Evolutionary conservation across 345 rosid species (phyloP), one percentile per base, ranked within the genome.

Genomic region (Lepidium africanum): DNA sequence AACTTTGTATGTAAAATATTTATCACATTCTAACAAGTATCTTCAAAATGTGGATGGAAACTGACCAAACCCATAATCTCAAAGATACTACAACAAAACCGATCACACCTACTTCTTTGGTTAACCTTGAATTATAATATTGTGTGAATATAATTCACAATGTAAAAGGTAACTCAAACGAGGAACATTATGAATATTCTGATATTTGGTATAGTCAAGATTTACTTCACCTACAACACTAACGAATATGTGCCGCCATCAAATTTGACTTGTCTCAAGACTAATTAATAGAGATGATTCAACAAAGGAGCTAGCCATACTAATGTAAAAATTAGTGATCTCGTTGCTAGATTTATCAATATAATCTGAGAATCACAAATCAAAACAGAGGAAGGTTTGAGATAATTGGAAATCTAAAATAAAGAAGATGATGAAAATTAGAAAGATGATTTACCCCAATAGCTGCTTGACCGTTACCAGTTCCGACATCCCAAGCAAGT

Each of bases 401-500:
- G 25, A 14, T 35, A 6, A 4, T 35, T 7, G 36, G 0, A 27
- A 10, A 55, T 43, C 8, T 19, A 45, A 27, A 27, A 27, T 27
- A 47, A 39, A 58, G 21, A 37, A 46, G 49, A 25, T 25, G 4
- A 25, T 25, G 27, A 25, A 25, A 25, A 25, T 3, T 27, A 27
- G 32, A 27, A 27, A 27, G 32, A 27, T 27, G 32, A 13, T 3
- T 5, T 61, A 74, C 78, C 69, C 76, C 70, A 63, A 72, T 63
- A 63, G 76, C 76, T 55, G 76, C 76, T 12, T 27, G 32, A 27
- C 32, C 32, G 32, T 27, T 27, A 5, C 32, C 32, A 5, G 32
- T 27, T 27, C 32, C 77, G 16, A 67, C 78, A 67, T 74, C 73
- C 78, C 78, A 74, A 36, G 73, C 69, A 37, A 38, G 6, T 1